Base-by-base conservation (phyloP, 352 stramenopile species). In the Pythium sp. region DNA sequence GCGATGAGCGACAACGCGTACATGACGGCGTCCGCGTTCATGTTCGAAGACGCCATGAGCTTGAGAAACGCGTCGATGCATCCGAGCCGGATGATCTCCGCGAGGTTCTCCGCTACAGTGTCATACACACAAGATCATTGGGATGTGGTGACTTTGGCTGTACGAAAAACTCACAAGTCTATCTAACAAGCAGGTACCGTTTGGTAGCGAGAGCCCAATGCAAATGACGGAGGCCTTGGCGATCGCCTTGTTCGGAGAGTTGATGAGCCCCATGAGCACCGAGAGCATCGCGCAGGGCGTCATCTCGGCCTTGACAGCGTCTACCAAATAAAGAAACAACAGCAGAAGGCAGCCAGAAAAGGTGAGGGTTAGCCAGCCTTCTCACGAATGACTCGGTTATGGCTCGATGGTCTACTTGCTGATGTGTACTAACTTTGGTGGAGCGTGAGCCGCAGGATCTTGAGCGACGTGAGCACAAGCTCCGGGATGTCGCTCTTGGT, bases 11-110 rank as follows among this genome's bases (percentile, higher is more conserved):
- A 86, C 0, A 92, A 67, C 6, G 82, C 75, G 64, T 81, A 86
- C 32, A 87, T 73, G 30, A 82, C 69, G n/a, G 77, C 81, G 46
- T 86, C 73, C 0, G 71, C 74, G 47, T 80, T 87, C 2, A 72
- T 41, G 43, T 87, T 89, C 3, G 62, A 54, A 1, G 82, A 79
- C 28, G 64, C 67, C 69, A 89, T 80, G 43, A 85, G 63, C 26
- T 77, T 76, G 14, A 92, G 64, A 41, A 92, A 79, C 4, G 74
- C 67, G 28, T 92, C 82, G 46, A 92, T 79, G 20, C 80, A 90
- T 0, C 77, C 71, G 8, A 89, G 72, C 1, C 77, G 72, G 30
- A 81, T 43, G 12, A 92, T 82, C 56, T 90, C 76, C 0, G 62
- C 46, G 32, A 92, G 71, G 60, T 89, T 92, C n/a, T 76, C 73